A percentile compares a stretch with the other conserved stretches of the same genome.
Evolutionary conservation across 2,329 filamentous ascomycete species (phyloP).

Genomic region (Phyllosticta citribraziliensis): DNA sequence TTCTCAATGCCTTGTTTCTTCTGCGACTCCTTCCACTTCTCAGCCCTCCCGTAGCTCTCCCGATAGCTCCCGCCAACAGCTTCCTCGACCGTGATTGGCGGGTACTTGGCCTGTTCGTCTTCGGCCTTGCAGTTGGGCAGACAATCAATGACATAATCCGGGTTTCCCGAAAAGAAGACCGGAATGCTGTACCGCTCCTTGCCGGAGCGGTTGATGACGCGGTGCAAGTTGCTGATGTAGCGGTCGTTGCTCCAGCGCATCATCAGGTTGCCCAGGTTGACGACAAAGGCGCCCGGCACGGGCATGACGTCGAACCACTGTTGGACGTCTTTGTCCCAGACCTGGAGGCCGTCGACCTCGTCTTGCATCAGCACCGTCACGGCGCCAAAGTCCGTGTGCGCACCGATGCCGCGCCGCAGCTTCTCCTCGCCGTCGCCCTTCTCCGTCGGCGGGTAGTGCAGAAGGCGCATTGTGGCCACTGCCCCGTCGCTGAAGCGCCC

Average conservation of each 20-base stretch:
- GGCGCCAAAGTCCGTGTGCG: slow-evolving; percentile 35
- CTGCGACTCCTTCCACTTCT: slow-evolving; percentile 25
- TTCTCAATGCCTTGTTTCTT: slow-evolving; percentile 1
- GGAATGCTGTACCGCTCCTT: slow-evolving; percentile 33
- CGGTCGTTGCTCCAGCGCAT: slow-evolving; percentile 34
- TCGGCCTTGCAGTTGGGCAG: slow-evolving; percentile 31
- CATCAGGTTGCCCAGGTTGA: slow-evolving; percentile 31
- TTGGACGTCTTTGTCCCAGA: slow-evolving; percentile 19
- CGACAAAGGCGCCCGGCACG: slow-evolving; percentile 17
- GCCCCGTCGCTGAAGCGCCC: slow-evolving; percentile 26
- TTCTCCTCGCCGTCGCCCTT: slow-evolving; percentile 27
- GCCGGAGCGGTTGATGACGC: slow-evolving; percentile 33
- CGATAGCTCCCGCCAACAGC: slow-evolving; percentile 32
- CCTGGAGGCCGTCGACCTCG: slow-evolving; percentile 29
- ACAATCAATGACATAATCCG: slow-evolving; percentile 34
- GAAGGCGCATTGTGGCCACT: slow-evolving; percentile 32
- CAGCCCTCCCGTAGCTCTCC: slow-evolving; percentile 34
- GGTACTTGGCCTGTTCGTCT: slow-evolving; percentile 31
- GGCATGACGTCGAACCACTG: slow-evolving; percentile 21
- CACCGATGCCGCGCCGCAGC: slow-evolving; percentile 32
- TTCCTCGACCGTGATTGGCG: slow-evolving; percentile 34
- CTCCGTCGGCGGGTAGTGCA: slow-evolving; percentile 33
- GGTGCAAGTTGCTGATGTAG: slow-evolving; percentile 33
- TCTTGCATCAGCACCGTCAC: slow-evolving; percentile 35
- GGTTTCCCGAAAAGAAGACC: slow-evolving; percentile 36